phyloP scores from a whole-genome alignment of 2,329 filamentous ascomycete species.

The Cordyceps tenuipes region DNA sequence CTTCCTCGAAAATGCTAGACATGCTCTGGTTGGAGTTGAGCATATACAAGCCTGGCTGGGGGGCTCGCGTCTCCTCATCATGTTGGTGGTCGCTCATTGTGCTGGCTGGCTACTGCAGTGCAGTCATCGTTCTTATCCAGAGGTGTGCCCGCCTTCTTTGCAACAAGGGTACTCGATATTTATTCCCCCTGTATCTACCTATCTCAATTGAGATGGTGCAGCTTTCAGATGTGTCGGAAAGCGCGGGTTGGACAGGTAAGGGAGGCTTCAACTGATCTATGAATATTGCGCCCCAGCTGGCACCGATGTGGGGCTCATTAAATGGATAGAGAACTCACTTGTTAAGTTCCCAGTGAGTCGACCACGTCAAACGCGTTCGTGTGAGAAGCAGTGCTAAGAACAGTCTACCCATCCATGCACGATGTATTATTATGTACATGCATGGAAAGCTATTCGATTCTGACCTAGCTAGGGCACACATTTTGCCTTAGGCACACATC shows the following conservation, averaged over 20 bases:
- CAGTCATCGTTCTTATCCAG: background rate
- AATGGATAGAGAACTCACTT: no score
- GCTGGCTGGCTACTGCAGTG: background rate
- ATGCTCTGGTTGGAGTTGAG: conserved; percentile 63
- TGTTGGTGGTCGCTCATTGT: conserved; percentile 2
- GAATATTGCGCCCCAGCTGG: no score
- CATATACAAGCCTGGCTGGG: conserved; percentile 43
- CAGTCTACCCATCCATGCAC: no score
- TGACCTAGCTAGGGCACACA: no score
- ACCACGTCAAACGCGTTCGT: no score
- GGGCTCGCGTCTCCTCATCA: conserved; percentile 2
- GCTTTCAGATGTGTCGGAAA: background rate
- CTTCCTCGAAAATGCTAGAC: conserved; percentile 80
- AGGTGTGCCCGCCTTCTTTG: background rate
- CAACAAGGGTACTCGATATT: background rate
- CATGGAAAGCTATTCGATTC: no score
- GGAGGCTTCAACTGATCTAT: no score
- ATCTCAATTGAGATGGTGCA: background rate
- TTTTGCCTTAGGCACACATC: no score
- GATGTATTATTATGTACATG: no score
- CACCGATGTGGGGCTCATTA: no score
- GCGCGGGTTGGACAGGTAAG: background rate
- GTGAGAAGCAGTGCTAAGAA: no score
- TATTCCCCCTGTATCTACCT: background rate
- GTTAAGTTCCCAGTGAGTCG: no score